Percentiles rank a stretch among this genome's conserved stretches.
These are phyloP conservation scores for Hyaloperonospora brassicae DNA, from an alignment of 352 stramenopile genomes.

Conservation along the genomic window DNA sequence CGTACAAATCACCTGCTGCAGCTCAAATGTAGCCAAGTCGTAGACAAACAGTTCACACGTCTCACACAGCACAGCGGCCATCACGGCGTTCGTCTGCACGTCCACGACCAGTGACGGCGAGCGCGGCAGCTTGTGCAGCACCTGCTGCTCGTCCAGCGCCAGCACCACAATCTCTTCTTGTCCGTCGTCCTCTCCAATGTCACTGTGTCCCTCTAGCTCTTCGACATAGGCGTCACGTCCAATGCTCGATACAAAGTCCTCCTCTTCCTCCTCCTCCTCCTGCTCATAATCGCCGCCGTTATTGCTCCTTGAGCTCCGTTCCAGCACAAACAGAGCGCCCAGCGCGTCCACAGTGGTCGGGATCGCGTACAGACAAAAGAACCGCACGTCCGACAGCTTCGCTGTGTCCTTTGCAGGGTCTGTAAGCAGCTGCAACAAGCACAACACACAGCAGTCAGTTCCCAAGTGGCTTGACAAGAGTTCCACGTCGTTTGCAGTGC, in stretches of 20 bases:
- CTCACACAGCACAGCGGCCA: slow-evolving; percentile 58
- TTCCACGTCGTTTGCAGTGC: neutral
- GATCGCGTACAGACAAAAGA: slow-evolving; percentile 54
- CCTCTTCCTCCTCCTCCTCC: slow-evolving; percentile 33
- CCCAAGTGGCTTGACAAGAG: neutral
- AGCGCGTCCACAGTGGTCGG: slow-evolving; percentile 18
- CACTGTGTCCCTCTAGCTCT: slow-evolving; percentile 5
- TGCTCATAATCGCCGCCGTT: slow-evolving; percentile 9
- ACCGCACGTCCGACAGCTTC: slow-evolving; percentile 39
- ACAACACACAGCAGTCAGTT: slow-evolving; percentile 9
- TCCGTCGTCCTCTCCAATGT: slow-evolving; percentile 15
- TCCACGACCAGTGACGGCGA: slow-evolving; percentile 62
- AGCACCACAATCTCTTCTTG: slow-evolving; percentile 48
- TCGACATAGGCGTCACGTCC: neutral
- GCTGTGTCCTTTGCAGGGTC: slow-evolving; percentile 37
- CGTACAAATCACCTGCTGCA: slow-evolving; percentile 38
- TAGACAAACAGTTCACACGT: slow-evolving; percentile 59
- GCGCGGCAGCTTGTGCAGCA: slow-evolving; percentile 46
- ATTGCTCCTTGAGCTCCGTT: slow-evolving; percentile 21
- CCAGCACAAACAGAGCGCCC: slow-evolving; percentile 42
- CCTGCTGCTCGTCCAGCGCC: slow-evolving; percentile 39
- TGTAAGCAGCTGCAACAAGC: slow-evolving; percentile 32
- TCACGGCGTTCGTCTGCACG: slow-evolving; percentile 49
- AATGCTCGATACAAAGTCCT: slow-evolving; percentile 27
- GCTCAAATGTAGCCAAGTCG: slow-evolving; percentile 41